Base-by-base conservation (phyloP, 305 asterid species). In the Fraxinus velutina region DNA sequence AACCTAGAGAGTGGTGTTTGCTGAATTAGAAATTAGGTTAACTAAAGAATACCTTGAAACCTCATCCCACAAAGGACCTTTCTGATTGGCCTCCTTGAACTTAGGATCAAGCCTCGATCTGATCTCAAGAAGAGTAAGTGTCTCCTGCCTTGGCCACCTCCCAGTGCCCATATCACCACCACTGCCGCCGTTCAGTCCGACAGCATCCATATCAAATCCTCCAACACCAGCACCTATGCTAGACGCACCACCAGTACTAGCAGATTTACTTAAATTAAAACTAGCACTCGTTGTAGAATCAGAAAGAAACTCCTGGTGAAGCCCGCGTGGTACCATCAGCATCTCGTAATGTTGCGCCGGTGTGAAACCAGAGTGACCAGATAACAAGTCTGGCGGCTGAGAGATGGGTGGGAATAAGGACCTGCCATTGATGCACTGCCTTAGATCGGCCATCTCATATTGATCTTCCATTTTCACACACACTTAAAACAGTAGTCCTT, bases 61-160 rank as follows among this genome's bases (percentile, higher is more conserved):
- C 85, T 94, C 97, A 86, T 96, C 98, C 99, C 99, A 96, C 78
- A 96, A 82, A 17, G 98, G 99, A 10, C 98, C 98, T 76, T 96
- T 96, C 80, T 96, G 99, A 84, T 90, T 94, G 75, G 98, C 97
- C 83, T 94, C 99, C 78, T 96, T 96, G 87, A 96, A 96, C 89
- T 90, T 94, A 78, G 89, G 78, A 86, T 96, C 98, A 52, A 96
- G 96, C 79, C 90, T 89, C 79, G 99, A 94, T 86, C 99, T 90
- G 87, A 96, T 90, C 85, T 96, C 98, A 19, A 96, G 97, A n/a
- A 96, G 99, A 4, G 93, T 92, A n/a, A 96, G 96, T 13, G 99
- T 96, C 81, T 96, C 99, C 83, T 96, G 98, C 86, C 98, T 87
- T 33, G 98, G 98, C 99, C 99, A 96, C 82, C 99, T 85, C 83